Evolutionary conservation across 352 stramenopile genomes (phyloP).

Genomic region (Pythium apleroticum): DNA sequence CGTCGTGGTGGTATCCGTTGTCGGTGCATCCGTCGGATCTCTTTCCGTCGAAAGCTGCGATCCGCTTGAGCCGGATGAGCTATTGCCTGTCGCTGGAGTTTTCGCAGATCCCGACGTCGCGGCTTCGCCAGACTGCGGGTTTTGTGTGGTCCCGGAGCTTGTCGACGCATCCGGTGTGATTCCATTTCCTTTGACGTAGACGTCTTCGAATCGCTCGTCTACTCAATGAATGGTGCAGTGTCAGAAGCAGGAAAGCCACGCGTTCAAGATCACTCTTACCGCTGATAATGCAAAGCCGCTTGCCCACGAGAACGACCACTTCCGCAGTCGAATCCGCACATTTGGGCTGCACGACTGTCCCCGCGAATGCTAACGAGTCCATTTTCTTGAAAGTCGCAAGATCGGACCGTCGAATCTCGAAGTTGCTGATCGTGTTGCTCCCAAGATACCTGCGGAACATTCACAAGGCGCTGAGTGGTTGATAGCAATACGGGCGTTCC

Average conservation of each 20-base stretch:
- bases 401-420: background rate
- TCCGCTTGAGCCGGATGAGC: background rate
- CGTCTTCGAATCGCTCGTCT: background rate
- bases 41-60: background rate
- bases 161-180: background rate
- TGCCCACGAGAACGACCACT: background rate
- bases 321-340: slow-evolving; percentile 2
- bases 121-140: background rate
- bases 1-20: background rate
- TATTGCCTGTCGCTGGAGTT: background rate
- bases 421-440: background rate
- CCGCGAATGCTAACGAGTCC: background rate
- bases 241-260: background rate
- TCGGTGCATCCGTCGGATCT: background rate
- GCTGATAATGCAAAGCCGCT: background rate
- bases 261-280: background rate
- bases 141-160: background rate
- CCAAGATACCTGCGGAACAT: background rate
- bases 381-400: background rate
- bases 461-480: background rate
- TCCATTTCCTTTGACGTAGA: background rate
- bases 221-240: background rate
- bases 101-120: background rate
- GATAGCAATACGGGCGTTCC: background rate
- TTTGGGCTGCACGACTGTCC: background rate